Conservation (phyloP, 257 asterid genomes). For the Solanum pinnatisectum region DNA sequence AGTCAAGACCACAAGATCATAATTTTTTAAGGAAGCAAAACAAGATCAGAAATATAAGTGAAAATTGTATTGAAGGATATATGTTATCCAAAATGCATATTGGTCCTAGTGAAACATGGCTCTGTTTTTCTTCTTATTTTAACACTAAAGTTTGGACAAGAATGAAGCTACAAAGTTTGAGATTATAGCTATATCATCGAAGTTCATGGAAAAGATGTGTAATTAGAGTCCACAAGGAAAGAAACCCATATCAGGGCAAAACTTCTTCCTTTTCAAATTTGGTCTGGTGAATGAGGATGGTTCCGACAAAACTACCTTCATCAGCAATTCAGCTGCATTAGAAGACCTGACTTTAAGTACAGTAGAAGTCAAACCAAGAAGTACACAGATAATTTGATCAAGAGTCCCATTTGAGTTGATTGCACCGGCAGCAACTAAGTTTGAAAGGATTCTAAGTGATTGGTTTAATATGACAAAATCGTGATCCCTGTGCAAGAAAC, state of each 20-base stretch:
- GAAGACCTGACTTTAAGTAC: slow-evolving; percentile 32
- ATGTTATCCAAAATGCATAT: not conserved
- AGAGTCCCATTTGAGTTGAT: slow-evolving; percentile 54
- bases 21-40: not conserved
- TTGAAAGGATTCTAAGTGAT: slow-evolving; percentile 74
- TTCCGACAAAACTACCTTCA: slow-evolving; percentile 48
- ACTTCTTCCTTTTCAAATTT: not conserved
- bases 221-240: not conserved
- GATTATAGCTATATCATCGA: not conserved
- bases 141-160: not conserved
- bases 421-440: slow-evolving; percentile 76
- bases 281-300: not conserved
- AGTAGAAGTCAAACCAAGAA: slow-evolving; percentile 55
- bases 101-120: not conserved
- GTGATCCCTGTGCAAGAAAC: slow-evolving; percentile 47
- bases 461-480: slow-evolving; percentile 55
- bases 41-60: not conserved
- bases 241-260: not conserved
- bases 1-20: not conserved
- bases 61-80: not conserved
- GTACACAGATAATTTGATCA: slow-evolving; percentile 60
- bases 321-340: slow-evolving; percentile 66
- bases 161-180: not conserved
- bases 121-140: not conserved
- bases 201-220: not conserved